These are phyloP conservation scores for Penicillium lagena DNA, from an alignment of 495 filamentous ascomycete species.

Conservation along the genomic window DNA sequence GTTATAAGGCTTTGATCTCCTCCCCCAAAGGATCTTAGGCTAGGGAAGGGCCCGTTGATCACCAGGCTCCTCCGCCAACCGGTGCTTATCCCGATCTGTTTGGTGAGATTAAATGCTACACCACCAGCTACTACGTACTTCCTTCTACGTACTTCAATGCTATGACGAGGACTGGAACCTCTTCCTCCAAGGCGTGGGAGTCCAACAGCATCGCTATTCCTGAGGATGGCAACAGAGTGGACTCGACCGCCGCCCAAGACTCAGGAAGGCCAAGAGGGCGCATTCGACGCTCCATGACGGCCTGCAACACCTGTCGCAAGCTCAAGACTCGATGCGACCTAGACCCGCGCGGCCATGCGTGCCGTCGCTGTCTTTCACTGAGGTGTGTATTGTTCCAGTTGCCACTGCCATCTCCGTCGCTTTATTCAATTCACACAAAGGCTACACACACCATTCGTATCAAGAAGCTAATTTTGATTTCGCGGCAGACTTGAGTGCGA, in stretches of 20 bases:
- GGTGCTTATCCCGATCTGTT: neutral
- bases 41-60: slow-evolving; percentile 12
- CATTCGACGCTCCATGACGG: slow-evolving; percentile 38
- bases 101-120: neutral
- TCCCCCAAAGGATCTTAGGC: slow-evolving; percentile 10
- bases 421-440: neutral
- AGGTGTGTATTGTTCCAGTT: slow-evolving; percentile 16
- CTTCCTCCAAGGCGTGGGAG: slow-evolving; percentile 18
- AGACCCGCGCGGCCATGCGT: slow-evolving; percentile 34
- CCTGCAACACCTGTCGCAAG: slow-evolving; percentile 39
- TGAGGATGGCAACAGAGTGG: slow-evolving; percentile 22
- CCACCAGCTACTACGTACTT: neutral
- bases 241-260: slow-evolving; percentile 20
- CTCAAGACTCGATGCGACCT: slow-evolving; percentile 37
- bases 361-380: slow-evolving; percentile 35
- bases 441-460: too few relatives aligned
- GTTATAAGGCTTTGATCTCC: slow-evolving; percentile 22
- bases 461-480: neutral
- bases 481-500: slow-evolving; percentile 30
- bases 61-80: neutral
- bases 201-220: slow-evolving; percentile 18
- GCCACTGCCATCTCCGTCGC: neutral
- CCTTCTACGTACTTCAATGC: slow-evolving; percentile 11
- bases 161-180: slow-evolving; percentile 27
- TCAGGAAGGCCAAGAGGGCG: slow-evolving; percentile 25